Evolutionary conservation across 768 basidiomycete species (phyloP).

Genomic region (Leucogyrophana mollusca): DNA sequence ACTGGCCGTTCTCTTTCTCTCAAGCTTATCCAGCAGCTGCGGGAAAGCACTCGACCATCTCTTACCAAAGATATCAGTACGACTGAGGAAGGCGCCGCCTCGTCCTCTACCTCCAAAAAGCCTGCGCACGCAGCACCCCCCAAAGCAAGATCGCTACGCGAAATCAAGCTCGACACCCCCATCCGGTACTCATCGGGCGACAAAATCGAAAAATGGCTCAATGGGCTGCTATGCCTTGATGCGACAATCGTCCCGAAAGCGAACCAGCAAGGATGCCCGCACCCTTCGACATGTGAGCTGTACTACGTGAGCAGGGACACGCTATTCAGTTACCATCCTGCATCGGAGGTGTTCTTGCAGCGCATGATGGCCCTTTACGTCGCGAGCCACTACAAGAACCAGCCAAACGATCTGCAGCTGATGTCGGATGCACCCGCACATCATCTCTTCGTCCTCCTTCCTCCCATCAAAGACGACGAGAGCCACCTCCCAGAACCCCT

Average conservation of each 20-base stretch:
- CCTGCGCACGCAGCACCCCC: conserved; percentile 56
- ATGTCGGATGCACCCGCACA: conserved; percentile 97
- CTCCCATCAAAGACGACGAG: conserved; percentile 89
- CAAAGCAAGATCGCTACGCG: conserved; percentile 70
- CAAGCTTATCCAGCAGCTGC: conserved; percentile 95
- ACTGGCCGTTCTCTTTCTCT: conserved; percentile 98
- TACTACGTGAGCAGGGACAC: conserved; percentile 97
- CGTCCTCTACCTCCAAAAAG: conserved; percentile 52
- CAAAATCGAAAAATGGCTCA: conserved; percentile 93
- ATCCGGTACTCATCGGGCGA: conserved; percentile 90
- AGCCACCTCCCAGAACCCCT: conserved; percentile 91
- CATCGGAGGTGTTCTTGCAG: conserved; percentile 96
- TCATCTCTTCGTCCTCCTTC: conserved; percentile 92
- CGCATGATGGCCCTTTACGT: conserved; percentile 99
- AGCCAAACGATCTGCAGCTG: conserved; percentile 97
- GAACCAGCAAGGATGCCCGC: conserved; percentile 78
- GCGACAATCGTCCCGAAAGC: conserved; percentile 61
- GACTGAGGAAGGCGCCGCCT: conserved; percentile 37
- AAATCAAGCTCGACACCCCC: conserved; percentile 93
- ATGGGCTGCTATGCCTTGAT: conserved; percentile 86
- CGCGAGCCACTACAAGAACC: conserved; percentile 98
- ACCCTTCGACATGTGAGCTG: conserved; percentile 90
- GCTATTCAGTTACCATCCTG: conserved; percentile 95
- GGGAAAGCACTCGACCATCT: conserved; percentile 84
- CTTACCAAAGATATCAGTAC: conserved; percentile 58